Percentiles rank a stretch among this genome's conserved stretches.
These are phyloP conservation scores for Cucurbita moschata DNA, from an alignment of 306 rosid species.

Conservation along the genomic window DNA sequence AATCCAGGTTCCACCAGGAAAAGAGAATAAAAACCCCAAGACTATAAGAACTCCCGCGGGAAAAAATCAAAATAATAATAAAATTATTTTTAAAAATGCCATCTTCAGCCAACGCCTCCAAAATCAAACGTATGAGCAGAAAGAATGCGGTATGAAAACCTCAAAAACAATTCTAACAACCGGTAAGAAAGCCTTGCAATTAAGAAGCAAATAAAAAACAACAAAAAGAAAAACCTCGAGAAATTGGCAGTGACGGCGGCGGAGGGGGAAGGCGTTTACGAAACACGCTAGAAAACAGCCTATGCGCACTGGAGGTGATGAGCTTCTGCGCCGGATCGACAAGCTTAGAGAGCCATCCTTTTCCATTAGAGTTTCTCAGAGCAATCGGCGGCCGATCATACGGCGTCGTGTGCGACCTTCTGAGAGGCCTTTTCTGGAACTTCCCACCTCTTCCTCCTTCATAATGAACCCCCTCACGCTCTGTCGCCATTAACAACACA, in stretches of 20 bases:
- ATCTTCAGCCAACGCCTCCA: background rate
- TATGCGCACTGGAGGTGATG: slow-evolving; percentile 44
- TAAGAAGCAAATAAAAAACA: background rate
- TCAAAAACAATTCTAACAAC: background rate
- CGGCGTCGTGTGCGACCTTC: slow-evolving; percentile 51
- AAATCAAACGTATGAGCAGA: background rate
- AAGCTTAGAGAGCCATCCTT: slow-evolving; percentile 74
- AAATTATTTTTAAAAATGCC: background rate
- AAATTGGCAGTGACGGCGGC: slow-evolving; percentile 14
- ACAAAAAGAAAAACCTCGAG: background rate
- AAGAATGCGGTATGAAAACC: background rate
- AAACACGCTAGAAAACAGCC: slow-evolving; percentile 59
- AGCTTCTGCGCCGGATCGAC: slow-evolving; percentile 89
- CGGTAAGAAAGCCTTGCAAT: background rate
- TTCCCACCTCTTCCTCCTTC: slow-evolving; percentile 58
- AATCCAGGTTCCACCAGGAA: background rate
- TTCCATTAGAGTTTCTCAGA: slow-evolving; percentile 32
- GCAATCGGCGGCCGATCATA: slow-evolving; percentile 62
- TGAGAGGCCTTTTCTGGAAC: slow-evolving; percentile 54
- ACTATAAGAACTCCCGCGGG: background rate
- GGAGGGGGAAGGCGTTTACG: slow-evolving; percentile 56
- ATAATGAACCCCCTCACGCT: slow-evolving; percentile 8
- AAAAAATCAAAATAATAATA: background rate
- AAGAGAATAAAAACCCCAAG: background rate
- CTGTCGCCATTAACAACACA: slow-evolving; percentile 11